These are phyloP conservation scores for Alternaria metachromatica DNA, from an alignment of 2,329 filamentous ascomycete species.

Conservation along the genomic window DNA sequence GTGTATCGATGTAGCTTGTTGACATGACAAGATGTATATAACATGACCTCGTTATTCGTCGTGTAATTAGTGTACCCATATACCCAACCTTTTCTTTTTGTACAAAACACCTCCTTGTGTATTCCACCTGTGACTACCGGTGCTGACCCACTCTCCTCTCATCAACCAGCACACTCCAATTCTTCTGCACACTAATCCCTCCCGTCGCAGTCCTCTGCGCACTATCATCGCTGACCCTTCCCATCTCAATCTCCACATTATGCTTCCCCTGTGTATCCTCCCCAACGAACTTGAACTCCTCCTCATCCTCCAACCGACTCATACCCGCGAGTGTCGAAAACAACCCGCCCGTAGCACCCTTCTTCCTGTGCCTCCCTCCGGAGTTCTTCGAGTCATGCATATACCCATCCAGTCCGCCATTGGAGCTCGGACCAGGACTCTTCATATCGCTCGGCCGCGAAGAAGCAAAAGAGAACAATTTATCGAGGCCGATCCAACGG, in stretches of 20 bases:
- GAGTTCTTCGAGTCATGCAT: constrained; percentile 1
- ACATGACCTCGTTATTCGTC: background rate
- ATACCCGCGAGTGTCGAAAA: constrained; percentile 30
- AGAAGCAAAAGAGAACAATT: constrained; percentile 26
- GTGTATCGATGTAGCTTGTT: background rate
- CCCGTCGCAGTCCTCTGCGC: background rate
- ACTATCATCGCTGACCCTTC: constrained; percentile 11
- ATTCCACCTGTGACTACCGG: background rate
- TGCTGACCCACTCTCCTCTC: constrained; percentile 2
- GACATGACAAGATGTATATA: background rate
- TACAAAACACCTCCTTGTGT: background rate
- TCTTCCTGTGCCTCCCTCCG: constrained; percentile 20
- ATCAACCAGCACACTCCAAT: constrained; percentile 14
- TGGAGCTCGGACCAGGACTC: constrained; percentile 14
- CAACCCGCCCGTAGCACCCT: constrained; percentile 27
- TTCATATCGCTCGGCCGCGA: constrained; percentile 19
- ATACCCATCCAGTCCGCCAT: background rate
- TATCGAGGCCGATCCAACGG: constrained; percentile 21
- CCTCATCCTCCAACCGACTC: constrained; percentile 21
- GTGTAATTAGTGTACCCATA: background rate
- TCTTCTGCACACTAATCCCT: constrained; percentile 12
- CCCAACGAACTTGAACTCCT: constrained; percentile 22
- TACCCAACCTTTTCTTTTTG: background rate
- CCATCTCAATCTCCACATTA: constrained; percentile 13
- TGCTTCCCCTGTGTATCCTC: constrained; percentile 14